Base-by-base conservation (phyloP, 176 grass and related monocot genomes). In the Miscanthus lutarioriparius region DNA sequence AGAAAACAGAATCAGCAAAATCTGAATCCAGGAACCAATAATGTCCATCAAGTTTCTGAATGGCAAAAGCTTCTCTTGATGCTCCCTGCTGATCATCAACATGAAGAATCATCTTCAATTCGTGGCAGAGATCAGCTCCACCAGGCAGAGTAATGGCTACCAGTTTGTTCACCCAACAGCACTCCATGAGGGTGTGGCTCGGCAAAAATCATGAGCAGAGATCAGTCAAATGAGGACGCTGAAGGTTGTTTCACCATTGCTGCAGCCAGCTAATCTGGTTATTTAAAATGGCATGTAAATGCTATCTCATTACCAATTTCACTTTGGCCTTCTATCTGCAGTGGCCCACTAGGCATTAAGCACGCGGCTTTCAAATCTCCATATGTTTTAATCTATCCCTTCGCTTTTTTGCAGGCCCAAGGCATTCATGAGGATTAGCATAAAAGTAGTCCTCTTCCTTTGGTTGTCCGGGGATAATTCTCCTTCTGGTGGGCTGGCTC, bases 361-460 rank as follows among this genome's bases (percentile, higher is more conserved):
- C 15, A 20, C n/a, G 8, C 10, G 23, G 33, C 10, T 64, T 58
- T 90, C 67, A 90, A 78, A 72, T 83, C 16, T 82, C 74, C 30
- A 41, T 75, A 80, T 84, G 84, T 74, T 83, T 83, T 40, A 87
- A 76, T 59, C 66, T 87, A 61, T 90, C 48, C 64, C 58, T 85
- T 87, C 84, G 74, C 72, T 78, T 92, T 77, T 67, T 80, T 62
- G 84, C 64, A 58, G 80, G 44, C 0, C 84, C 93, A 64, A 93
- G 93, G 75, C 96, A 96, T 80, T 98, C 93, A 68, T 94, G 82
- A 80, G 93, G 93, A 80, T 99, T 99, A 74, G 96, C 91, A 86
- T 99, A 99, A 73, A 96, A 94, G 89, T 96, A 96, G 22, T 99
- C 96, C 84, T 99, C 93, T 83, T 99, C 96, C 85, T 99, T 99